phyloP scores from a whole-genome alignment of 1,284 basidiomycete species.

The Hortiboletus rubellus region DNA sequence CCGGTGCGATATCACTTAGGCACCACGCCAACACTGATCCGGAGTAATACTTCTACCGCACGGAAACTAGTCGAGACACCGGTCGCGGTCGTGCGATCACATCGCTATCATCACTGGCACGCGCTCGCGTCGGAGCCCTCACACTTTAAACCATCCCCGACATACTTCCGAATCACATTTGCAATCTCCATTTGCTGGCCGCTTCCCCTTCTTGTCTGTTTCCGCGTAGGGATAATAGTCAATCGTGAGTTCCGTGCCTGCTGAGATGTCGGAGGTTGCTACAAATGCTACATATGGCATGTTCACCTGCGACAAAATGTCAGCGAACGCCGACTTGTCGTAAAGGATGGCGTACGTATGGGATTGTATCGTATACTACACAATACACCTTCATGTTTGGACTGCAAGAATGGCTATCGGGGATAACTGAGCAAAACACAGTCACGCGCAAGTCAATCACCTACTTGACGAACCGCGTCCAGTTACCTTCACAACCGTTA shows the following conservation, averaged over 20 bases:
- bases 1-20: no score
- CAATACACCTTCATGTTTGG: constrained; percentile 58
- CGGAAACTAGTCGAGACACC: no score
- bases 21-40: no score
- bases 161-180: constrained; percentile 22
- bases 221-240: constrained; percentile 57
- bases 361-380: constrained; percentile 60
- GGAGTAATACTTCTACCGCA: no score
- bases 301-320: constrained; percentile 43
- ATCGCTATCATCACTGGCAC: no score
- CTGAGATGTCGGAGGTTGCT: constrained; percentile 47
- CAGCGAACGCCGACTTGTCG: not conserved
- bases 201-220: constrained; percentile 28
- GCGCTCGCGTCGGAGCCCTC: not conserved
- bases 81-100: no score
- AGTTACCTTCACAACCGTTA: constrained; percentile 51
- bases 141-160: constrained; percentile 30
- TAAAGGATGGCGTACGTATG: constrained; percentile 42
- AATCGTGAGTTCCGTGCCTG: constrained; percentile 57
- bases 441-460: constrained; percentile 19
- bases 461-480: constrained; percentile 72
- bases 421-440: constrained; percentile 4
- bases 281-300: constrained; percentile 62
- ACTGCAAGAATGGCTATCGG: constrained; percentile 59
- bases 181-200: constrained; percentile 21